Evolutionary conservation across 192 early-diverging fungal species (phyloP).

Genomic region (Anaeromyces robustus): DNA sequence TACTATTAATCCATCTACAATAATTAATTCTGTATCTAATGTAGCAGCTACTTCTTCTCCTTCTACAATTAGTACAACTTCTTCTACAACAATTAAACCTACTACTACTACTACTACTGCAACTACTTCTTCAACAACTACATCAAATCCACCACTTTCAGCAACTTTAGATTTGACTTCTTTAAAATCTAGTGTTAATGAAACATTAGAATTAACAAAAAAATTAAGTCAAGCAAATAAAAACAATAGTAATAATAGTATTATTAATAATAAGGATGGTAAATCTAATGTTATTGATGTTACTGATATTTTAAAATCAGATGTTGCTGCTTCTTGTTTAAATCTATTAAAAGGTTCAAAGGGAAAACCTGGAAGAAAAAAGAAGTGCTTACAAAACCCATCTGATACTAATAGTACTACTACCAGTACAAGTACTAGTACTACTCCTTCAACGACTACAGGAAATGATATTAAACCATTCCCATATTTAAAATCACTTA

Average conservation of each 20-base stretch:
- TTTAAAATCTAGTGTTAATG: background rate
- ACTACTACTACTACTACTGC: too few relatives aligned
- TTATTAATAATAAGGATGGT: too few relatives aligned
- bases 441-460: background rate
- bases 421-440: background rate
- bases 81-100: too few relatives aligned
- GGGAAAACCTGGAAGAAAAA: background rate
- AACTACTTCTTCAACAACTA: background rate
- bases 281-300: background rate
- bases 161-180: background rate
- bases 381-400: background rate
- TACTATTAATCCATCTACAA: background rate
- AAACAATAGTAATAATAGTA: too few relatives aligned
- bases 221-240: background rate
- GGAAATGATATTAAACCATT: background rate
- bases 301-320: background rate
- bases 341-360: background rate
- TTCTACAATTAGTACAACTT: too few relatives aligned
- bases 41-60: too few relatives aligned
- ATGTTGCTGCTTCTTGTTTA: background rate
- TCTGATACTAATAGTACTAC: background rate
- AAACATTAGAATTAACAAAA: background rate
- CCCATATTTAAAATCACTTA: background rate
- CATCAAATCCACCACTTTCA: background rate
- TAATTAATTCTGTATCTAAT: background rate